phyloP scores from a whole-genome alignment of 2,329 filamentous ascomycete genomes.

The Ophiocordyceps sinensis region DNA sequence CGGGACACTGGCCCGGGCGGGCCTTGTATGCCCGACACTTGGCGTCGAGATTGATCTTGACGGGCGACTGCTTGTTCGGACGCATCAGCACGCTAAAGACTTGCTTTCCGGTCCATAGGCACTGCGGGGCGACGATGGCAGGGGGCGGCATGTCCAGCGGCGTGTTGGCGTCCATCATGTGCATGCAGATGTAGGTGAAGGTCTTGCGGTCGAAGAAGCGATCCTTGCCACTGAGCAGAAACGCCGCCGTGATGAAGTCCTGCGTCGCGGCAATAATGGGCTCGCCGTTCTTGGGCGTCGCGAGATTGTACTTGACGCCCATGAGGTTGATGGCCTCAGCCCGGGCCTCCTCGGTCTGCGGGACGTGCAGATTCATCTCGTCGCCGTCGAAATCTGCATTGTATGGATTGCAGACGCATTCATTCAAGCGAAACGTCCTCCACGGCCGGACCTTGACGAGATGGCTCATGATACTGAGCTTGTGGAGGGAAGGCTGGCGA shows the following conservation, averaged over 20 bases:
- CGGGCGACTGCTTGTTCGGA: conserved; percentile 69
- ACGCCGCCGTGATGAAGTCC: conserved; percentile 95
- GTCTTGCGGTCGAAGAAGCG: conserved; percentile 79
- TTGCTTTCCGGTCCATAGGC: conserved; percentile 94
- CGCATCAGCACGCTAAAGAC: conserved; percentile 85
- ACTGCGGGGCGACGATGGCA: conserved; percentile 69
- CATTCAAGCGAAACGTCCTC: conserved; percentile 91
- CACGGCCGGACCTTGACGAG: conserved; percentile 85
- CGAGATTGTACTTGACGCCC: conserved; percentile 94
- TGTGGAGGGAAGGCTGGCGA: conserved; percentile 92
- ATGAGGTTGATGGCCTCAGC: conserved; percentile 92
- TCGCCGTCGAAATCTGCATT: conserved; percentile 99
- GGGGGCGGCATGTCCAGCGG: conserved; percentile 77
- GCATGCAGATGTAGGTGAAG: conserved; percentile 81
- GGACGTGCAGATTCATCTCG: conserved; percentile 97
- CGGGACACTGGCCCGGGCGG: conserved; percentile 40
- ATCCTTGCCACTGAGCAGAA: conserved; percentile 82
- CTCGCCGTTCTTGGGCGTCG: conserved; percentile 93
- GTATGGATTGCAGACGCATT: conserved; percentile 96
- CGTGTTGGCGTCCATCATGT: conserved; percentile 75
- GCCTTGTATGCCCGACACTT: conserved; percentile 71
- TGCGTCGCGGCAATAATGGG: conserved; percentile 98
- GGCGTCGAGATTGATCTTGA: conserved; percentile 84
- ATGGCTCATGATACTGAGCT: conserved; percentile 96
- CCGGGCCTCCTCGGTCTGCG: conserved; percentile 91